Evolutionary conservation across 345 rosid species (phyloP), one percentile per base, ranked within the genome.

Genomic region (Iberis pinnata): DNA sequence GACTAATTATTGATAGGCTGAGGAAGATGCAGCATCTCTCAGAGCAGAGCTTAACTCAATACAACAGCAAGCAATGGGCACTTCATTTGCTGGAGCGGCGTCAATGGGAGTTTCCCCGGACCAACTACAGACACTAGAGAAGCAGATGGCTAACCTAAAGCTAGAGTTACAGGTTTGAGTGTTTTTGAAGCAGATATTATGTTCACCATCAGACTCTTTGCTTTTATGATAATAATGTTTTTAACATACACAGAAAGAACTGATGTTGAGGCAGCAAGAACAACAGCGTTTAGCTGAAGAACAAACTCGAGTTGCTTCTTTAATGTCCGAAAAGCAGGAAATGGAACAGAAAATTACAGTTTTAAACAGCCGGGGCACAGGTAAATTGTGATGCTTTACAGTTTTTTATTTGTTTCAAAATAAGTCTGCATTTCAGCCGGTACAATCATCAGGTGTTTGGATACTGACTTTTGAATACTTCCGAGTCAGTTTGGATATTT

Each of bases 1-100:
- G n/a, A 32, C 12, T 13, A 22, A 43, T 46, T 65, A 63, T 46
- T 56, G 31, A 60, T 64, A 92, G 98, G 98, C 98, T 6, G 98
- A 92, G 82, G 97, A 88, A 81, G 98, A 92, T 77, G 83, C 97
- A 18, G 94, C 97, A 54, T 71, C 97, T 53, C 73, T 92, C 70
- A 85, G 98, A 79, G 88, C 95, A 15, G 98, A 92, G 67, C 80
- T 92, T 45, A 88, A 88, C 77, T 75, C 74, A 10, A 67, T 81
- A 12, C 98, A 85, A 73, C 93, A 74, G 46, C 94, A 88, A 73
- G 73, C 79, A 24, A 76, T 81, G 71, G 56, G 38, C 58, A 63
- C 73, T 70, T 64, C 77, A 47, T 68, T 71, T 66, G 68, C 47
- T 53, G 96, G 78, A 32, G 37, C 5, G 12, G 10, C 37, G 37